Evolutionary conservation across 208 protist genomes (phyloP), one percentile per base, ranked within the genome.

Genomic region (Wallacemonas collosoma): DNA sequence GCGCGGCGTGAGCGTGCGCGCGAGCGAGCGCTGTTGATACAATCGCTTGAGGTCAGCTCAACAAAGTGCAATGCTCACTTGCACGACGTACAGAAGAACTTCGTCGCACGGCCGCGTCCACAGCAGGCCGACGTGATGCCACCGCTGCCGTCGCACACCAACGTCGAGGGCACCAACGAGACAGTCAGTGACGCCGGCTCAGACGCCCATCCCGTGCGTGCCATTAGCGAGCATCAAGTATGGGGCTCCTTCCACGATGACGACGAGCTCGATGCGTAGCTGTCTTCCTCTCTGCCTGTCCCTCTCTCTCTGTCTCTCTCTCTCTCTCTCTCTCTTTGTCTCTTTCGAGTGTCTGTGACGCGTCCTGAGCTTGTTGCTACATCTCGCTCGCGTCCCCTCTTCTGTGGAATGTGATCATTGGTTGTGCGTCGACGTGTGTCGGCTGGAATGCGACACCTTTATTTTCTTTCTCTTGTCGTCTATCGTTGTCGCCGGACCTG

Each of bases 231-330:
- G 45, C 26, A 53, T n/a, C 11, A 45, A 50, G 50, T 71, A 50
- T 47, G 39, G 51, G 38, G 51, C 36, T 44, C 45, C 38, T 53
- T 45, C 17, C 12, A 55, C 1, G 50, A 71, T 26, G 51, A 71
- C 12, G 51, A 45, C 17, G 44, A 53, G 8, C 45, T 12, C 12
- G 56, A 62, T 62, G 56, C 43, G 56, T 15, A 38, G 8, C 36
- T 26, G 17, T 62, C 63, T n/a, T 14, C n/a, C 1, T 60, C 68
- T 76, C 62, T 67, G 53, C 48, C 54, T 68, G 48, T 72, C 47
- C 17, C 12, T 40, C 39, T 66, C 66, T 65, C 60, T 67, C 43
- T 63, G 77, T 71, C 47, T 44, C 51, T 45, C 55, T 54, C 47
- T 17, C 26, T 61, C 54, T 51, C 12, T 45, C 44, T 26, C 50